These are phyloP conservation scores for Clonostachys solani DNA, from an alignment of 2,329 filamentous ascomycete genomes.

Conservation along the genomic window DNA sequence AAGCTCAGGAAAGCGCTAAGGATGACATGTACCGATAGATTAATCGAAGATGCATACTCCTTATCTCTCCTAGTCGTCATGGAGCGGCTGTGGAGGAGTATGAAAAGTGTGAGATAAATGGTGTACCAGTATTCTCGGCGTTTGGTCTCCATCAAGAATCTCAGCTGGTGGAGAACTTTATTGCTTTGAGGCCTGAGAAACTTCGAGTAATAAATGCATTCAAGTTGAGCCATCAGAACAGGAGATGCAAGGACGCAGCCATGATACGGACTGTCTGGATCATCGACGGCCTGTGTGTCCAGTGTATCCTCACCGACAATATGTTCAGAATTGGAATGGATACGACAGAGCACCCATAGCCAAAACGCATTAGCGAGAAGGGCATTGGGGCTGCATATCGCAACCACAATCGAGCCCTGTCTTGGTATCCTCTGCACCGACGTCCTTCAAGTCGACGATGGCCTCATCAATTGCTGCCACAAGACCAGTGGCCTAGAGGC, in stretches of 20 bases:
- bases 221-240: not conserved
- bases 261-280: not conserved
- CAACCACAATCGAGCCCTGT: no score
- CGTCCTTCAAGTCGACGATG: no score
- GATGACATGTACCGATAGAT: not conserved
- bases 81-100: conserved; percentile 7
- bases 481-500: no score
- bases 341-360: not conserved
- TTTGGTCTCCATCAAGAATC: not conserved
- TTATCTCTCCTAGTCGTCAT: conserved; percentile 1
- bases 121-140: conserved; percentile 3
- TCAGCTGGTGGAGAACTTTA: not conserved
- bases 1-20: not conserved
- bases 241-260: not conserved
- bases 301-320: not conserved
- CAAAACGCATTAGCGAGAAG: not conserved
- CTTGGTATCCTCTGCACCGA: no score
- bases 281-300: not conserved
- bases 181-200: not conserved
- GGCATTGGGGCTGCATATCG: no score
- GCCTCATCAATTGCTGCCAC: no score
- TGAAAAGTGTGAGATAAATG: conserved; percentile 5
- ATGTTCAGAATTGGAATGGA: not conserved
- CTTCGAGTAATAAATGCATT: not conserved
- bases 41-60: not conserved